Percentiles rank a stretch among this genome's conserved stretches.
These are phyloP conservation scores for Diplotaxis tenuifolia DNA, from an alignment of 345 rosid species.

Conservation along the genomic window DNA sequence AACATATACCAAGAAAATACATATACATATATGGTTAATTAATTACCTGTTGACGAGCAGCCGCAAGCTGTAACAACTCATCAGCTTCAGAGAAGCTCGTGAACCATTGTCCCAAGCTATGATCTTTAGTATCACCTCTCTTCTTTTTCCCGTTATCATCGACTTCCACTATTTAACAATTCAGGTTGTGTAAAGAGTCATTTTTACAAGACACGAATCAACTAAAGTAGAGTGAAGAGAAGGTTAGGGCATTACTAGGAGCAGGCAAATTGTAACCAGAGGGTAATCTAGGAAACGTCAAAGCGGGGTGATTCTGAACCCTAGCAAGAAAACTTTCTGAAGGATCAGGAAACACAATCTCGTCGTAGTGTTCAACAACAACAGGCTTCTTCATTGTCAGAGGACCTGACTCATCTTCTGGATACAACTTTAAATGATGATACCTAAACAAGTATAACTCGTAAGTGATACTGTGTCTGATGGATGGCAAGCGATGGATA, in stretches of 20 bases:
- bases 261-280: slow-evolving; percentile 57
- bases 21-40: background rate
- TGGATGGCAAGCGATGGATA: background rate
- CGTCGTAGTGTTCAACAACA: slow-evolving; percentile 61
- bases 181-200: background rate
- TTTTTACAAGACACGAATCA: slow-evolving; percentile 3
- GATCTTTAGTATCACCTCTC: slow-evolving; percentile 66
- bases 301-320: slow-evolving; percentile 65
- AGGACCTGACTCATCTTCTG: slow-evolving; percentile 62
- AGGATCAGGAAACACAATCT: slow-evolving; percentile 70
- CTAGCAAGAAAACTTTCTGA: slow-evolving; percentile 59
- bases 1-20: background rate
- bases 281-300: slow-evolving; percentile 60
- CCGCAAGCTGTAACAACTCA: slow-evolving; percentile 62
- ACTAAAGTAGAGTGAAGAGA: background rate
- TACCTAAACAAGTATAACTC: slow-evolving; percentile 38
- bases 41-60: slow-evolving; percentile 71
- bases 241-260: slow-evolving; percentile 43
- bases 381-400: slow-evolving; percentile 71
- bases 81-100: slow-evolving; percentile 72
- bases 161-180: slow-evolving; percentile 34
- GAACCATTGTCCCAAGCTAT: slow-evolving; percentile 54
- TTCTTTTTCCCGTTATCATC: slow-evolving; percentile 46
- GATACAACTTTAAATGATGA: slow-evolving; percentile 63
- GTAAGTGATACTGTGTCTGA: background rate